phyloP scores from a whole-genome alignment of 2,329 filamentous ascomycete genomes.

The Colletotrichum sp. region DNA sequence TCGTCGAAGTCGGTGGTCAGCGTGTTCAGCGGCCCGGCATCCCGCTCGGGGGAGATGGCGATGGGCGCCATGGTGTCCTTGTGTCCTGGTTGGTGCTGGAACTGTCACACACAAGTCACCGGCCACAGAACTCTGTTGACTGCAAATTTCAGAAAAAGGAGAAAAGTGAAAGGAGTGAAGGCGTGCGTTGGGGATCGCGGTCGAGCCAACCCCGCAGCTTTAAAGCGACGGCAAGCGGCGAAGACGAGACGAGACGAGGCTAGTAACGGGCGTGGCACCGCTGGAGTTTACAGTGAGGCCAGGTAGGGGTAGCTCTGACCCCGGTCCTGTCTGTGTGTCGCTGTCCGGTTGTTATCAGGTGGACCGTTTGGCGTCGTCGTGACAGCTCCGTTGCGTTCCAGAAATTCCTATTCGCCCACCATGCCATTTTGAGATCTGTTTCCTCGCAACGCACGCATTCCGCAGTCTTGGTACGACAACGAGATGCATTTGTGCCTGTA shows the following conservation, averaged over 20 bases:
- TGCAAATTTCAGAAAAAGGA: not conserved
- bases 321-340: not conserved
- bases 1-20: conserved; percentile 84
- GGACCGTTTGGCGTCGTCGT: not conserved
- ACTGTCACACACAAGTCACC: not conserved
- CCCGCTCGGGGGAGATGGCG: conserved; percentile 55
- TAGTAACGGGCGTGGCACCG: not conserved
- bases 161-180: not conserved
- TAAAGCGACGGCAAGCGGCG: not conserved
- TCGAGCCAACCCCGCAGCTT: conserved; percentile 13
- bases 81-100: not conserved
- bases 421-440: not conserved
- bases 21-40: conserved; percentile 42
- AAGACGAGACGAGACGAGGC: conserved; percentile 11
- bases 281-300: not conserved
- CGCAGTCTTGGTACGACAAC: not conserved
- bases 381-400: not conserved
- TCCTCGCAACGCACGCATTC: not conserved
- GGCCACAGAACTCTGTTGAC: not conserved
- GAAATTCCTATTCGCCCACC: not conserved
- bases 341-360: not conserved
- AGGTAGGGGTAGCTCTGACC: not conserved
- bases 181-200: not conserved
- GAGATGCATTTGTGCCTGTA: not conserved
- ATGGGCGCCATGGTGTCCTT: conserved; percentile 56